phyloP scores from a whole-genome alignment of 257 asterid genomes.

The Nicotiana benthamiana region DNA sequence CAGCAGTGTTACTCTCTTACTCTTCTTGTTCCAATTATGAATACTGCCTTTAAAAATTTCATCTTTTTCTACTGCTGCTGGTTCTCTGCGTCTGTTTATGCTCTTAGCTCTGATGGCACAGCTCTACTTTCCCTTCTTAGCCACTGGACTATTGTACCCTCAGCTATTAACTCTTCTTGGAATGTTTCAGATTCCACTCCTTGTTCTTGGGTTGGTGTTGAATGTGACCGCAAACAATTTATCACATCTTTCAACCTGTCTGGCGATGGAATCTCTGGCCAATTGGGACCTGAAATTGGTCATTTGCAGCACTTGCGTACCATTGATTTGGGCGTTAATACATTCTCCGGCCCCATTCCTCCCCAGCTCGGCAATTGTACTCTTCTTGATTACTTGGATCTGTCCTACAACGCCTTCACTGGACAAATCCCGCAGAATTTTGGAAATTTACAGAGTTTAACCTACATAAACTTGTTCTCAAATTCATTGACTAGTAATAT shows the following conservation, averaged over 20 bases:
- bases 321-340: slow-evolving; percentile 37
- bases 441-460: slow-evolving; percentile 38
- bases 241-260: slow-evolving; percentile 44
- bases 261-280: slow-evolving; percentile 53
- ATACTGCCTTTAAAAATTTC: slow-evolving; percentile 1
- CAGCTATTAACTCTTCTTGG: slow-evolving; percentile 49
- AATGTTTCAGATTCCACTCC: slow-evolving; percentile 71
- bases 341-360: slow-evolving; percentile 54
- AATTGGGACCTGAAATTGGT: slow-evolving; percentile 53
- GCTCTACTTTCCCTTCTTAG: slow-evolving; percentile 49
- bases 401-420: slow-evolving; percentile 42
- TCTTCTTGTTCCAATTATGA: slow-evolving; percentile 16
- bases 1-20: background rate
- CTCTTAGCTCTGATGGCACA: slow-evolving; percentile 49
- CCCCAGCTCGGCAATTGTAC: slow-evolving; percentile 32
- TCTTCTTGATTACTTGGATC: slow-evolving; percentile 40
- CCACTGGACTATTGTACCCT: slow-evolving; percentile 54
- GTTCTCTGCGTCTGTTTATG: slow-evolving; percentile 16
- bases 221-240: slow-evolving; percentile 29
- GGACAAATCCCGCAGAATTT: slow-evolving; percentile 53
- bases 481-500: slow-evolving; percentile 52
- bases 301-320: slow-evolving; percentile 33
- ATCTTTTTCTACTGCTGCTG: slow-evolving; percentile 30
- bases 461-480: slow-evolving; percentile 27
- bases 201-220: slow-evolving; percentile 76